Evolutionary conservation across 1,284 basidiomycete species (phyloP), one percentile per base, ranked within the genome.

Genomic region (Melampsora abietis-canadensis): DNA sequence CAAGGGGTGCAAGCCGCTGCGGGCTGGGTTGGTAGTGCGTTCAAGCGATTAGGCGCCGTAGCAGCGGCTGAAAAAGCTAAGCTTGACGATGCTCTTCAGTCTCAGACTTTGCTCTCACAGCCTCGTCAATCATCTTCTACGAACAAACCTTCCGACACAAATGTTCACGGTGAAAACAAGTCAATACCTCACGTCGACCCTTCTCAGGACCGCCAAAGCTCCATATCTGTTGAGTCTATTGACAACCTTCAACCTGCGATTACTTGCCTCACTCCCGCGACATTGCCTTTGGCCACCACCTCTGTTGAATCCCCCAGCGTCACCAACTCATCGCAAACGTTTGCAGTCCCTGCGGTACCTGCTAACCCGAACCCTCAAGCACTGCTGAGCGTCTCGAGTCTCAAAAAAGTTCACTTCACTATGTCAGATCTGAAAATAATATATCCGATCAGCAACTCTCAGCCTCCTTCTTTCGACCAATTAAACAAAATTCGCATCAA

Each of bases 401-500:
- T 81, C 46, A 80, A 80, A 46, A 76, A 77, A 34, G 80, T 81
- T 15, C 76, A 80, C 17, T 81, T 81, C 67, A 78, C 78, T 47
- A 78, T 80, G 78, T 79, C 77, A 17, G 76, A 78, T 5, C 76
- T 81, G 57, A 78, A 77, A n/a, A 76, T 81, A 24, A 77, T 79
- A 4, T 81, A 81, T 59, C 80, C 80, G 1, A 79, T 81, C 77
- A 79, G 77, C 67, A 78, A 74, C 67, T n/a, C 78, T 78, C n/a
- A 77, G 34, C 46, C 30, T 30, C 40, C 64, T 21, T 66, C 66
- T 3, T 73, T 66, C 30, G 66, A 67, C 94, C 76, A 92, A 90
- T 80, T 84, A 90, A 68, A 91, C 91, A 0, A 90, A 93, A 78
- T 94, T 92, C 80, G 90, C 92, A 77, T 84, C 94, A 2, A 91